Base-by-base conservation (phyloP, 306 rosid genomes). In the Dryas alaskensis region DNA sequence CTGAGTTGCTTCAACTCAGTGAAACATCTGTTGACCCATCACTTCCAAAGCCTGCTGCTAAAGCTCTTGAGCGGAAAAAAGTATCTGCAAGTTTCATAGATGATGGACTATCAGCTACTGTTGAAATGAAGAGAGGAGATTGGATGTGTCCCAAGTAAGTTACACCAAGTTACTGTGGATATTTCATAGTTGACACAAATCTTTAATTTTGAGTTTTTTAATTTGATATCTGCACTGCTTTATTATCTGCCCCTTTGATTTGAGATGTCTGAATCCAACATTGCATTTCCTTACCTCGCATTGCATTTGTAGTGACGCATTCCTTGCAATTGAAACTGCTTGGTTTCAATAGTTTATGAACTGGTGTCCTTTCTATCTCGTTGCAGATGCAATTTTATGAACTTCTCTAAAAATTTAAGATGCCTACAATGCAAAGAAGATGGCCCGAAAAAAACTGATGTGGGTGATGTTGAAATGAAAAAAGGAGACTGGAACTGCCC, bases 61-160 rank as follows among this genome's bases (percentile, higher is more conserved):
- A 70, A 59, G 62, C 70, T 78, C 47, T 71, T 17, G 45, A 6
- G 43, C 65, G 40, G 44, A 79, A 82, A 80, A 83, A 80, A 59
- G 58, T 43, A 42, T 50, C 83, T 71, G 62, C 5, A 27, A 73
- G 76, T 69, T 71, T 66, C 49, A 48, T 7, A 39, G 81, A 79
- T 43, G 80, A 60, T 69, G 76, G 44, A 37, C 60, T 14, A 52
- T 72, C 86, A 17, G 77, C 77, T 54, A 75, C 80, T 75, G 85
- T 77, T 70, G 93, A 87, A 83, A 86, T 87, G 92, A 89, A 76
- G 92, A 81, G 75, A 73, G 92, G 95, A 68, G 97, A 89, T 82
- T 94, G 99, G 99, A 83, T 78, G 76, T 94, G 99, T 84, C 77
- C 86, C 49, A 92, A 87, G 99, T 94, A 79, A 88, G 97, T 87